Conservation (phyloP, 345 rosid genomes). For the Bruguiera parviflora region DNA sequence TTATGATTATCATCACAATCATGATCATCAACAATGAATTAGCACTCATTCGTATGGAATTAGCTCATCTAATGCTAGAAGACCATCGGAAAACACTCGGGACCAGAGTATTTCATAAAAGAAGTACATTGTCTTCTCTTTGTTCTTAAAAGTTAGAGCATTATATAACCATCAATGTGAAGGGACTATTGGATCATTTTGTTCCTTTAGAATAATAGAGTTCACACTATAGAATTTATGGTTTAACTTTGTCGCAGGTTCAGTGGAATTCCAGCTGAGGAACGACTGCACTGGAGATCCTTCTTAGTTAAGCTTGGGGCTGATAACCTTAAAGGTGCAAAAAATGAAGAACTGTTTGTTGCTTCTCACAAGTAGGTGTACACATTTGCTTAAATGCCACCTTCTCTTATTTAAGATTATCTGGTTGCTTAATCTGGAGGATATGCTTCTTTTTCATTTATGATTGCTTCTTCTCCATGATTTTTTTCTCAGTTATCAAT, state of each 20-base stretch:
- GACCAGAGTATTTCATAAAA: no score
- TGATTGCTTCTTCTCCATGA: no score
- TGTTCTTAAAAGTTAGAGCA: no score
- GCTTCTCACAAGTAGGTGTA: slow-evolving; percentile 76
- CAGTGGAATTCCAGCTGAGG: slow-evolving; percentile 88
- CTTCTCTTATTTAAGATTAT: neutral
- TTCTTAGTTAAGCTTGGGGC: slow-evolving; percentile 82
- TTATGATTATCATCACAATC: no score
- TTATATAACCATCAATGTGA: no score
- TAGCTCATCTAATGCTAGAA: no score
- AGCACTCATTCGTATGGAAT: no score
- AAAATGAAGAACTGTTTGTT: slow-evolving; percentile 85
- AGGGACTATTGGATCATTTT: neutral
- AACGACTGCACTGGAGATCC: slow-evolving; percentile 73
- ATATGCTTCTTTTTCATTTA: no score
- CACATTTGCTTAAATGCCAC: neutral
- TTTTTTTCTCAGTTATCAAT: no score
- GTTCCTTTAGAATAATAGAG: neutral
- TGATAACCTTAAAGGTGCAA: slow-evolving; percentile 72
- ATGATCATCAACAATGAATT: no score
- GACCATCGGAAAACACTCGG: no score
- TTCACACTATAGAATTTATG: neutral
- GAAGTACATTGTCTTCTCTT: no score
- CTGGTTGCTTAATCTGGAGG: neutral
- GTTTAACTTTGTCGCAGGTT: slow-evolving; percentile 39